Conservation (phyloP, 2,329 filamentous ascomycete species). For the Neurospora crassa region DNA sequence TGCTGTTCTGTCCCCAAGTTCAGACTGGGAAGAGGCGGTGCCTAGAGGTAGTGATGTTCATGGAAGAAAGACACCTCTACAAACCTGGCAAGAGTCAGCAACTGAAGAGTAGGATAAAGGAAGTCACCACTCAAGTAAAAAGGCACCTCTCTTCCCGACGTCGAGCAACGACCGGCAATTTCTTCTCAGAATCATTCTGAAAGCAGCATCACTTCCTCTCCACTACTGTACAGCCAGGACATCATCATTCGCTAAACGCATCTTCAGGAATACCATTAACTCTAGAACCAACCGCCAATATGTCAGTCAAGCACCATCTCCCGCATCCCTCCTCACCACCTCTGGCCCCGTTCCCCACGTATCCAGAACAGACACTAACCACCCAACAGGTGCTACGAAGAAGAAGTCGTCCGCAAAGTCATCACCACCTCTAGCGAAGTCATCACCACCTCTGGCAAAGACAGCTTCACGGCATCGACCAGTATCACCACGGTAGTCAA, state of each 20-base stretch:
- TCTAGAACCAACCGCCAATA: background rate
- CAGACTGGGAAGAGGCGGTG: too few relatives aligned
- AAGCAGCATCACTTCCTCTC: background rate
- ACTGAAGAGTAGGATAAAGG: too few relatives aligned
- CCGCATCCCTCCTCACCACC: background rate
- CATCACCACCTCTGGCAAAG: background rate
- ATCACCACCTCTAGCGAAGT: background rate
- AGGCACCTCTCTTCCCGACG: too few relatives aligned
- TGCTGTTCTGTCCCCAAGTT: too few relatives aligned
- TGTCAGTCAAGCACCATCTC: background rate
- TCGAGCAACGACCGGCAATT: background rate
- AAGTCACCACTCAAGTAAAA: background rate
- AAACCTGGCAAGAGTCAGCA: too few relatives aligned
- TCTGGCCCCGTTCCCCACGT: background rate
- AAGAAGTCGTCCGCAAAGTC: background rate
- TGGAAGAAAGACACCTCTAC: too few relatives aligned
- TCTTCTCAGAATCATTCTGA: background rate
- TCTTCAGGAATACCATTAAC: background rate
- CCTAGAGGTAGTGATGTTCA: too few relatives aligned
- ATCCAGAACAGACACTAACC: background rate
- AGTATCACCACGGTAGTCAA: background rate
- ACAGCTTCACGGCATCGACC: too few relatives aligned
- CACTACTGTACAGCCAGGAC: background rate
- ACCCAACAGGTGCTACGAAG: background rate
- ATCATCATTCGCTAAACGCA: background rate